phyloP scores from a whole-genome alignment of 108 stramenopile genomes.

The Cyclostephanos tholiformis region DNA sequence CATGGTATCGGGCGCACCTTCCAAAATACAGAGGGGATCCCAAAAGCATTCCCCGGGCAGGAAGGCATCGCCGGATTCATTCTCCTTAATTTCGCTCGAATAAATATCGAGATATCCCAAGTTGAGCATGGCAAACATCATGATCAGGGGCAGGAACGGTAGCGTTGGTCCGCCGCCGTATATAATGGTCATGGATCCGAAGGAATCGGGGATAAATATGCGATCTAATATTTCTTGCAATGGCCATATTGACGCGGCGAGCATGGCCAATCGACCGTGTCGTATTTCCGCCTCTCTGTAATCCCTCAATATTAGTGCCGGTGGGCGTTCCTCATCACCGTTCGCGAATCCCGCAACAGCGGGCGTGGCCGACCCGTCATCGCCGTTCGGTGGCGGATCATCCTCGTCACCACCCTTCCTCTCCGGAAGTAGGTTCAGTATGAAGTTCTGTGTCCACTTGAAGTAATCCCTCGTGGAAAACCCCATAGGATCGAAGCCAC shows the following conservation, averaged over 20 bases:
- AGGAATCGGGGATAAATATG: conserved; percentile 64
- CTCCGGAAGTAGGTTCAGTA: conserved; percentile 60
- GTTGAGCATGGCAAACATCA: conserved; percentile 81
- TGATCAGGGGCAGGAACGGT: conserved; percentile 75
- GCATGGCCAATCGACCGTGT: conserved; percentile 90
- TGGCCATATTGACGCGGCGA: conserved; percentile 86
- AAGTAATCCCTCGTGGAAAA: conserved; percentile 76
- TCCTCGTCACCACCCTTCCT: conserved; percentile 29
- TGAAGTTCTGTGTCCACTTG: conserved; percentile 53
- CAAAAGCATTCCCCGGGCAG: conserved; percentile 89
- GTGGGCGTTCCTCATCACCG: conserved; percentile 56
- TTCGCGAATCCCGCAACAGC: conserved; percentile 27
- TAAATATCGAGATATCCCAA: conserved; percentile 88
- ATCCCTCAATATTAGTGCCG: conserved; percentile 78
- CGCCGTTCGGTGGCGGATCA: conserved; percentile 11
- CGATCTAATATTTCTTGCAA: conserved; percentile 82
- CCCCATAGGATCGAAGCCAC: conserved; percentile 82
- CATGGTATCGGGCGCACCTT: conserved; percentile 78
- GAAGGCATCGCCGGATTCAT: conserved; percentile 80
- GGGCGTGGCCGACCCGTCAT: conserved; percentile 40
- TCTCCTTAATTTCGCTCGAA: conserved; percentile 73
- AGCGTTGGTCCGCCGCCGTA: conserved; percentile 77
- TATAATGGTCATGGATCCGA: conserved; percentile 59
- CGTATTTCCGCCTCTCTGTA: conserved; percentile 91
- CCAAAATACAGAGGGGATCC: conserved; percentile 82